Conservation (phyloP, 306 rosid genomes). For the Biancaea sappan region DNA sequence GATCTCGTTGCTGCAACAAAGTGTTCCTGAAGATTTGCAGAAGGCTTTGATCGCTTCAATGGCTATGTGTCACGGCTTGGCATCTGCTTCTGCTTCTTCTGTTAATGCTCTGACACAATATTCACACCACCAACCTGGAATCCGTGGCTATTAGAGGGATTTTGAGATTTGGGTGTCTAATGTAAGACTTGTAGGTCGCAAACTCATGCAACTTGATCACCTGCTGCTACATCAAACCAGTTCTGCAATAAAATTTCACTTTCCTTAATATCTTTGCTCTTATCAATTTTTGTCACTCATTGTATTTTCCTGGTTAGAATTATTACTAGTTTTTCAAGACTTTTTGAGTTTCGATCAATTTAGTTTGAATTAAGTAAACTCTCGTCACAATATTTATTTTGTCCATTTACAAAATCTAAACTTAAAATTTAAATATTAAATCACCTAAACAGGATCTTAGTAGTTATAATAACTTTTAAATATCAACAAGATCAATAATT, state of each 20-base stretch:
- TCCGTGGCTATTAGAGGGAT: background rate
- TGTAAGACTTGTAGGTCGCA: background rate
- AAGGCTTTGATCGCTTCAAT: background rate
- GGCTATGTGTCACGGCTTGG: background rate
- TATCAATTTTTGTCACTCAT: background rate
- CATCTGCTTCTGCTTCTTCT: conserved; percentile 5
- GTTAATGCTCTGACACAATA: background rate
- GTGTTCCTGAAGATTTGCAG: background rate
- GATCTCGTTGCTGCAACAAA: background rate
- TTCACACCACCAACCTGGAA: background rate
- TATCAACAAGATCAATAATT: no score
- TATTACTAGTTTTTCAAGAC: no score
- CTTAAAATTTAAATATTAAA: no score
- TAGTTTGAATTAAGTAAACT: no score
- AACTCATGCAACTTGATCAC: background rate
- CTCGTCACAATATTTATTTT: no score
- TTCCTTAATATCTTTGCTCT: background rate
- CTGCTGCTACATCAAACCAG: background rate
- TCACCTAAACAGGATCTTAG: no score
- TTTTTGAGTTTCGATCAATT: no score
- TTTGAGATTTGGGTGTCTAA: background rate
- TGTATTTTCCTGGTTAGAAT: no score
- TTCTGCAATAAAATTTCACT: background rate
- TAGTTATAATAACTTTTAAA: no score
- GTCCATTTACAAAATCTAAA: no score